phyloP scores from a whole-genome alignment of 78 protist species.

The Speleostelium caveatum region DNA sequence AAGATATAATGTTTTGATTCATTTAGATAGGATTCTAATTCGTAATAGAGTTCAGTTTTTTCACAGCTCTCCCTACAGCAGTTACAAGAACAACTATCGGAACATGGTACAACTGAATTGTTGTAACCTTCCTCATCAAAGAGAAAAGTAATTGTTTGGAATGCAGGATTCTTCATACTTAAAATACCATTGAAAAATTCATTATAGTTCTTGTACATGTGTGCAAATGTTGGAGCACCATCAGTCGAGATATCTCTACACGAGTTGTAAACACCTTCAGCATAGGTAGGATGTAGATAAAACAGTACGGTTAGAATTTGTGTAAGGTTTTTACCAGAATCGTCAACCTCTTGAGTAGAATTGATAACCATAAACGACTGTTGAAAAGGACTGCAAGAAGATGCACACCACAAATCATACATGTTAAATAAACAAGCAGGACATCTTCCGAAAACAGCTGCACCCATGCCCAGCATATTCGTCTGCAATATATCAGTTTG shows the following conservation, averaged over 20 bases:
- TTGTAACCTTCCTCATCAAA: constrained; percentile 30
- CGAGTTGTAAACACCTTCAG: constrained; percentile 39
- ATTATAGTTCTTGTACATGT: background rate
- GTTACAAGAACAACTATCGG: constrained; percentile 46
- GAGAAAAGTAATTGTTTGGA: background rate
- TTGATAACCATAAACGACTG: constrained; percentile 34
- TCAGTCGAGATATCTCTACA: constrained; percentile 33
- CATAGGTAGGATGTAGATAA: constrained; percentile 34
- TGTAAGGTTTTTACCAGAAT: background rate
- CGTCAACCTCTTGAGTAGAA: background rate
- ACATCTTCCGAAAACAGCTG: constrained; percentile 46
- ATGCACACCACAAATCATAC: constrained; percentile 78
- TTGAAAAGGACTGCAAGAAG: constrained; percentile 61
- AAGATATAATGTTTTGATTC: no score
- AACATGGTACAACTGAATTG: background rate
- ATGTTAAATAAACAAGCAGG: constrained; percentile 49
- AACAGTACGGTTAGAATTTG: background rate
- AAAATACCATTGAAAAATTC: constrained; percentile 18
- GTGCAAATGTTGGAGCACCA: constrained; percentile 29
- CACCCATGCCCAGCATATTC: constrained; percentile 28
- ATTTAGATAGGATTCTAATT: constrained; percentile 7
- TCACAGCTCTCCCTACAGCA: constrained; percentile 35
- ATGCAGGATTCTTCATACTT: constrained; percentile 25
- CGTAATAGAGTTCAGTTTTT: background rate
- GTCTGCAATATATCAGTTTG: constrained; percentile 11